These are phyloP conservation scores for Wallemia mellicola DNA, from an alignment of 1,284 basidiomycete genomes.

Conservation along the genomic window DNA sequence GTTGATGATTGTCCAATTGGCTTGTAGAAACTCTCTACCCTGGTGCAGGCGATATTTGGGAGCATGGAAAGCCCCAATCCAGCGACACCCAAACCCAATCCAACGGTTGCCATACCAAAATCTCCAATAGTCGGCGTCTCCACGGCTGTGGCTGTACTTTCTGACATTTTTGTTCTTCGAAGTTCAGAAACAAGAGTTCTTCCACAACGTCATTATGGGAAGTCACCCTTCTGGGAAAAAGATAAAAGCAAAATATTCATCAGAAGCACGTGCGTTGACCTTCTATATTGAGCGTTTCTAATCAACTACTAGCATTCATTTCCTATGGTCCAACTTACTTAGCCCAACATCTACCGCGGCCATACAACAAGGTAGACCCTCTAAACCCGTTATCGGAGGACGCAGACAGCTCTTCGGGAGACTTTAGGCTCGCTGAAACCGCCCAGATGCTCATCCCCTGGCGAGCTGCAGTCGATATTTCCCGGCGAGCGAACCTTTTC, in stretches of 20 bases:
- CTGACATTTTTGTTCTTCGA: too few relatives aligned
- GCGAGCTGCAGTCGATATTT: not conserved
- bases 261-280: not conserved
- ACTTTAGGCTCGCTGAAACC: not conserved
- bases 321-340: not conserved
- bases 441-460: not conserved
- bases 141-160: not conserved
- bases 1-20: not conserved
- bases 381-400: not conserved
- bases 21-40: not conserved
- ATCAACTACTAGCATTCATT: not conserved
- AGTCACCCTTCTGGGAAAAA: too few relatives aligned
- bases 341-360: too few relatives aligned
- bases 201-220: not conserved
- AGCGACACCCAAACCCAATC: not conserved
- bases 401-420: not conserved
- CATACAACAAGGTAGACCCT: not conserved
- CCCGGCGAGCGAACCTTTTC: not conserved
- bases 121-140: not conserved
- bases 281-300: not conserved
- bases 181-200: too few relatives aligned
- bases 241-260: not conserved
- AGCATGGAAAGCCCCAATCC: not conserved
- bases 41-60: not conserved
- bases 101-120: not conserved